Evolutionary conservation across 371 early-diverging fungal species (phyloP).

Genomic region (Scutellospora calospora): DNA sequence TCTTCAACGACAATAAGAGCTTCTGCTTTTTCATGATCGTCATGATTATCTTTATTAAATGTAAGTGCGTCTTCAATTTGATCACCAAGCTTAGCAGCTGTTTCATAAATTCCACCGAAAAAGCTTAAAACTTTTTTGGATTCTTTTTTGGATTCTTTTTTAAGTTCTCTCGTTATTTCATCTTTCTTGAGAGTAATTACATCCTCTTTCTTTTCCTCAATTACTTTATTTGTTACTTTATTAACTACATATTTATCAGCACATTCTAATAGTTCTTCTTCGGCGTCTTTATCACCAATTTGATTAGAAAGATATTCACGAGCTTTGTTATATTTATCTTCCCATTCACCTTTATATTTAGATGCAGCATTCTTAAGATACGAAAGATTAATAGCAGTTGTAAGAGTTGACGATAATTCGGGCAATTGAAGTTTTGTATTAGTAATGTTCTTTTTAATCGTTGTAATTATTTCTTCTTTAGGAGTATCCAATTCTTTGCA

Average conservation of each 20-base stretch:
- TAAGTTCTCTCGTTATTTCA: background rate
- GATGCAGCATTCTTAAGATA: background rate
- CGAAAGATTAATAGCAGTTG: conserved; percentile 24
- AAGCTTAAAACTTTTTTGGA: too few species aligned
- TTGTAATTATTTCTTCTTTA: background rate
- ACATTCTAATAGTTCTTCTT: conserved; percentile 9
- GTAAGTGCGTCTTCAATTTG: too few species aligned
- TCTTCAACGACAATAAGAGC: too few species aligned
- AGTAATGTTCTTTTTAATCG: background rate
- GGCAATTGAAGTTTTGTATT: background rate
- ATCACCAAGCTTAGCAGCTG: too few species aligned
- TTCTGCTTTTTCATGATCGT: too few species aligned
- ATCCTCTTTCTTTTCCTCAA: background rate
- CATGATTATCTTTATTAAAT: too few species aligned
- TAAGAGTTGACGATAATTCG: background rate
- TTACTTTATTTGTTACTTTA: background rate
- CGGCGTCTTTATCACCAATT: background rate
- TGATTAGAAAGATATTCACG: background rate
- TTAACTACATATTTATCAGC: conserved; percentile 15
- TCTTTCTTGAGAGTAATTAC: background rate
- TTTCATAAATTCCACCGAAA: too few species aligned
- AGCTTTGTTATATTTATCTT: conserved; percentile 20
- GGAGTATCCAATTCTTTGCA: background rate
- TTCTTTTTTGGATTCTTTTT: background rate
- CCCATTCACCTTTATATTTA: background rate